Evolutionary conservation across 2,329 filamentous ascomycete genomes (phyloP).

Genomic region (Botryotinia globosa): DNA sequence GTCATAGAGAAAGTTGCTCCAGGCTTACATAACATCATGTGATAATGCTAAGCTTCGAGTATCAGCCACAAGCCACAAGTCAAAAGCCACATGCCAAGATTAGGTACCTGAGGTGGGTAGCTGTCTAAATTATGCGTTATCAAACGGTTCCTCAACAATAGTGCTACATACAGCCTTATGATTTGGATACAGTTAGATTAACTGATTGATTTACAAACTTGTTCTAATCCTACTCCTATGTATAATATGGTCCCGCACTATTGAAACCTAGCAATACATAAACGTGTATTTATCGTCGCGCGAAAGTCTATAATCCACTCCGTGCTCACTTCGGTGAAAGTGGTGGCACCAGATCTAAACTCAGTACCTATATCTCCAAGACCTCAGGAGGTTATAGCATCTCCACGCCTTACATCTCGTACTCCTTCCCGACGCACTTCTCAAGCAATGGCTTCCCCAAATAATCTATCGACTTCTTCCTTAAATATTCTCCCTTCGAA

Average conservation of each 20-base stretch:
- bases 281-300: neutral
- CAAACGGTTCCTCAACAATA: neutral
- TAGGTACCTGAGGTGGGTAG: too few species aligned
- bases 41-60: neutral
- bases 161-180: neutral
- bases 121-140: neutral
- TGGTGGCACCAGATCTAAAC: conserved; percentile 40
- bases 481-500: conserved; percentile 53
- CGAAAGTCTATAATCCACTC: neutral
- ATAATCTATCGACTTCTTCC: conserved; percentile 69
- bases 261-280: conserved; percentile 9
- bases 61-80: neutral
- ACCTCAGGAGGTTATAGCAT: conserved; percentile 28
- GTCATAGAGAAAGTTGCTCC: neutral
- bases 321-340: neutral
- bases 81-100: neutral
- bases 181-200: neutral
- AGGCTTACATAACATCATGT: neutral
- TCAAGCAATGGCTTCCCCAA: conserved; percentile 31
- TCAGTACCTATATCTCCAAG: conserved; percentile 38
- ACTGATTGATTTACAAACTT: neutral
- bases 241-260: conserved; percentile 2
- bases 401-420: conserved; percentile 32
- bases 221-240: neutral
- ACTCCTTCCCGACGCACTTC: conserved; percentile 35